Conservation (phyloP, 495 filamentous ascomycete species). For the Podospora tetraspora region DNA sequence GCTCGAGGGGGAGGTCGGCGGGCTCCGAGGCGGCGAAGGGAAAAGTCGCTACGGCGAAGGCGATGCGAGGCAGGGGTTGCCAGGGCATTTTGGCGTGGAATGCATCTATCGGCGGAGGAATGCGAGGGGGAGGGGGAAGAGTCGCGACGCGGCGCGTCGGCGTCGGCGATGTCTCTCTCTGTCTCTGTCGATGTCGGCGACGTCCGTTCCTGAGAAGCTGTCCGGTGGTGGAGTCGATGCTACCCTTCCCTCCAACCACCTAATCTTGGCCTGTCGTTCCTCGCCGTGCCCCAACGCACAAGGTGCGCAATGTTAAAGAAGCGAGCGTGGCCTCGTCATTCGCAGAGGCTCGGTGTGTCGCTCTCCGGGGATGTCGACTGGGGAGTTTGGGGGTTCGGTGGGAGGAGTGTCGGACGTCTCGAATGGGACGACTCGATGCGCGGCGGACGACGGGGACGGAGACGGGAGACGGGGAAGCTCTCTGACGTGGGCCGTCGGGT, state of each 20-base stretch:
- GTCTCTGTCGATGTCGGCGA: neutral
- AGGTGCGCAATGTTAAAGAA: neutral
- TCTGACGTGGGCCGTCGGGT: slow-evolving; percentile 2
- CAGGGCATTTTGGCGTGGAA: slow-evolving; percentile 69
- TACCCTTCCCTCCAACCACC: neutral
- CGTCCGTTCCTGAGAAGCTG: neutral
- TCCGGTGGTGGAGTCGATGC: neutral
- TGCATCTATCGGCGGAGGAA: slow-evolving; percentile 23
- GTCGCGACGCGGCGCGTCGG: neutral
- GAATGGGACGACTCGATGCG: neutral
- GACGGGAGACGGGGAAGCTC: neutral
- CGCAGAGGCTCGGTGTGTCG: neutral
- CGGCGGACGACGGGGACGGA: neutral
- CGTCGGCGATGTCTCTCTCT: neutral
- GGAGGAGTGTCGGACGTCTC: neutral
- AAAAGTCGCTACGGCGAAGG: slow-evolving; percentile 91
- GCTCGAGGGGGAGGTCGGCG: slow-evolving; percentile 91
- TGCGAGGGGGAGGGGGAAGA: neutral
- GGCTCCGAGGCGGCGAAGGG: slow-evolving; percentile 82
- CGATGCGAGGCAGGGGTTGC: slow-evolving; percentile 93
- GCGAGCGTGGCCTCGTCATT: neutral
- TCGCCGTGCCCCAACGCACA: neutral
- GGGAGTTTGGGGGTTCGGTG: neutral
- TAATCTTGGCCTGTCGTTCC: neutral
- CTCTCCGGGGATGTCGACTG: neutral